Evolutionary conservation across 2,329 filamentous ascomycete genomes (phyloP).

Genomic region (Fusarium pseudoanthophilum): DNA sequence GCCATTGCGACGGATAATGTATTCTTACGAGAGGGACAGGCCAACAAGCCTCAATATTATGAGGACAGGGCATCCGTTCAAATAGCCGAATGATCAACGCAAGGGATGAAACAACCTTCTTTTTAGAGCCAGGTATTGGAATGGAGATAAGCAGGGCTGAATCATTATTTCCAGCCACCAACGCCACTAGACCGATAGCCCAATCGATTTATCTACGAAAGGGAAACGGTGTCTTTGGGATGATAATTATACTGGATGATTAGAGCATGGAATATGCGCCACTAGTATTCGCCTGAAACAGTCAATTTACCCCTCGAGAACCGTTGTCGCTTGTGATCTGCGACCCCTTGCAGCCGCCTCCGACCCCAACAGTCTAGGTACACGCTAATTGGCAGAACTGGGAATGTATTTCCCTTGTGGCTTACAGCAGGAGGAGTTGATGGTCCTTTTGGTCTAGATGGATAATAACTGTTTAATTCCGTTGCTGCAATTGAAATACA

Average conservation of each 20-base stretch:
- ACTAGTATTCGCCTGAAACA: background rate
- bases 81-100: background rate
- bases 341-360: background rate
- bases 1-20: background rate
- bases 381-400: background rate
- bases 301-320: background rate
- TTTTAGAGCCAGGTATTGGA: background rate
- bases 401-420: background rate
- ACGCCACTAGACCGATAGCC: background rate
- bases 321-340: background rate
- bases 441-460: fast-evolving
- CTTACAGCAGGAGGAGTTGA: background rate
- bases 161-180: background rate
- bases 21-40: too few species aligned
- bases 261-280: fast-evolving
- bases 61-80: background rate
- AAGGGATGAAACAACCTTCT: background rate
- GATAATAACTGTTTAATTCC: background rate
- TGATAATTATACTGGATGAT: fast-evolving
- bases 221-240: background rate
- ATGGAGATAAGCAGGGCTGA: background rate
- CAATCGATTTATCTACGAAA: too few species aligned
- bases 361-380: fast-evolving
- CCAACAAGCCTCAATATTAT: background rate
- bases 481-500: background rate